Evolutionary conservation across 148 eudicot genomes (phyloP), one percentile per base, ranked within the genome.

Genomic region (Amaranthus cruentus): DNA sequence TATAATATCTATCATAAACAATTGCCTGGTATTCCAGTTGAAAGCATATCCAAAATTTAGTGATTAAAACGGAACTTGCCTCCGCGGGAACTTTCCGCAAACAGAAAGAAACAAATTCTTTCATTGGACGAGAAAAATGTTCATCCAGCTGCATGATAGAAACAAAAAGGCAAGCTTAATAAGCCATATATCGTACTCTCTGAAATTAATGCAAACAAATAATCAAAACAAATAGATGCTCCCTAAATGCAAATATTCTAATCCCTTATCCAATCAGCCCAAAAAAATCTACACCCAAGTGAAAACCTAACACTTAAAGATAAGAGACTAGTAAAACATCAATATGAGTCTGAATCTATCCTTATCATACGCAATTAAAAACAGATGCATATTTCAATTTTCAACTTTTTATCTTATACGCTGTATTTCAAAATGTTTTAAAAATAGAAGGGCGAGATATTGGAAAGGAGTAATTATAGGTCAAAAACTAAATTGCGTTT

Each of bases 41-140:
- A 60, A 76, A 75, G 62, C 68, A 18, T 55, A 71, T 8, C 2
- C 44, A 62, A 38, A 56, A 18, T 79, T 15, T 38, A 15, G 65
- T 59, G 77, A 55, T 67, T 57, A 62, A 28, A 28, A 42, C 54
- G 47, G 69, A 65, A 83, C 78, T 71, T 83, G 86, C 98, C 94
- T 93, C 98, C 48, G 87, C 85, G 60, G 98, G 97, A 68, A 66
- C 85, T 86, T 94, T 94, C 79, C 85, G 88, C 71, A 94, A 79
- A 79, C 98, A 94, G 78, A 87, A 78, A 7, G 97, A 84, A 62
- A 94, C 97, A 77, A 91, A 85, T 80, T 94, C 98, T 81, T 94
- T 94, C 86, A 94, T 81, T 28, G 92, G 91, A 70, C 98, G 97
- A 76, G 98, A 91, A 72, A 91, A 94, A 72, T 94, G 98, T 58